Evolutionary conservation across 306 rosid genomes (phyloP), one percentile per base, ranked within the genome.

Genomic region (Lagenaria siceraria): DNA sequence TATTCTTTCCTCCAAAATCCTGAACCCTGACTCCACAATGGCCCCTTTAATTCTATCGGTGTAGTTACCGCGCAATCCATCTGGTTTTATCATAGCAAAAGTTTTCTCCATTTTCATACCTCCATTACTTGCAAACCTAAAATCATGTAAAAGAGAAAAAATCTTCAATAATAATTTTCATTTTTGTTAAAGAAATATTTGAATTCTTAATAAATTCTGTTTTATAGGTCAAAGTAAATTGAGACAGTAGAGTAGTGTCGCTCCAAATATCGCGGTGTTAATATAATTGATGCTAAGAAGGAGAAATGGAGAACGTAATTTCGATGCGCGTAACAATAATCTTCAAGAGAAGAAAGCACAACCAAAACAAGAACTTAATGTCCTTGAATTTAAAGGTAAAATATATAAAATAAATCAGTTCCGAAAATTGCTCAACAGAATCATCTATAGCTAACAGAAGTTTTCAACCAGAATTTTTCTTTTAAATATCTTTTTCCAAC

Each of bases 51-150:
- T 82, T 54, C 75, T 83, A 27, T 83, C 89, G 60, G 90, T 84
- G 80, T 78, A 78, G 85, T 90, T 90, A 73, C 89, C 92, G 18
- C 78, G 79, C 86, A 90, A 74, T 75, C 97, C 98, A 40, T 94
- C 97, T 14, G 97, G 98, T 78, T 94, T 93, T 80, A 94, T 84
- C 36, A 94, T 86, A 22, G 95, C 96, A 40, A 90, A 84, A 24
- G 98, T 90, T 77, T 36, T 83, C 84, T 91, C 90, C 77, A 11
- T 70, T 80, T 61, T 78, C 29, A 68, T 17, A 78, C 49, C 80
- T 71, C 77, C 89, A 31, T 79, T 52, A 21, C 77, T 82, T 33
- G 79, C 80, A 77, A 80, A 87, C 84, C 98, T 93, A 78, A 40
- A 77, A 42, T 71, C 14, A 4, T 15, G 43, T 55, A 55, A 75